Conservation (phyloP, 164 flowering plant genomes). For the Echeveria elegans region DNA sequence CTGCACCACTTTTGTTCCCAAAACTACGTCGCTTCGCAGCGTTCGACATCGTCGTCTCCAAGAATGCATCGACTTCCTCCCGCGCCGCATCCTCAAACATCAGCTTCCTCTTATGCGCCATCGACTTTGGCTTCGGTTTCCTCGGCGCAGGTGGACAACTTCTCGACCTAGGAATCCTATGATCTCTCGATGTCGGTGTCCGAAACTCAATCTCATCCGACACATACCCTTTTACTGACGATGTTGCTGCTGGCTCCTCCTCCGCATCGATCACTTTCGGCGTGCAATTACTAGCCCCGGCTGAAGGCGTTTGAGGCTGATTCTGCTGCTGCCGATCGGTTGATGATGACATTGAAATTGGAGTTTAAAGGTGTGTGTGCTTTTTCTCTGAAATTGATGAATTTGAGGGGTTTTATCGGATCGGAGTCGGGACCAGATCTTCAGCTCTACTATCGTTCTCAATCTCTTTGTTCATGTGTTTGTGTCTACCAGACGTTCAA, state of each 20-base stretch:
- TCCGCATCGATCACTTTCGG: background rate
- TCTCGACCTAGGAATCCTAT: conserved; percentile 6
- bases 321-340: too few relatives aligned
- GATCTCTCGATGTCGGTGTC: conserved; percentile 10
- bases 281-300: background rate
- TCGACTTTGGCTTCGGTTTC: background rate
- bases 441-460: background rate
- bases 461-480: background rate
- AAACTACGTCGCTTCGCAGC: background rate
- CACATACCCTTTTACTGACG: background rate
- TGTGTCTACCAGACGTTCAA: background rate
- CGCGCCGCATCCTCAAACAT: conserved; percentile 7
- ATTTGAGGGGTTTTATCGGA: background rate
- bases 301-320: background rate
- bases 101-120: conserved; percentile 7
- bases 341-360: background rate
- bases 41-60: background rate
- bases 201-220: background rate
- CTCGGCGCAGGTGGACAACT: conserved; percentile 14
- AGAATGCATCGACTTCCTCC: conserved; percentile 7
- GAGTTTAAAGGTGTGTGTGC: background rate
- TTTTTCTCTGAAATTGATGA: background rate
- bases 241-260: background rate
- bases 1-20: background rate
- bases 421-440: background rate